Conservation (phyloP, 305 asterid genomes). For the Fraxinus dipetala region DNA sequence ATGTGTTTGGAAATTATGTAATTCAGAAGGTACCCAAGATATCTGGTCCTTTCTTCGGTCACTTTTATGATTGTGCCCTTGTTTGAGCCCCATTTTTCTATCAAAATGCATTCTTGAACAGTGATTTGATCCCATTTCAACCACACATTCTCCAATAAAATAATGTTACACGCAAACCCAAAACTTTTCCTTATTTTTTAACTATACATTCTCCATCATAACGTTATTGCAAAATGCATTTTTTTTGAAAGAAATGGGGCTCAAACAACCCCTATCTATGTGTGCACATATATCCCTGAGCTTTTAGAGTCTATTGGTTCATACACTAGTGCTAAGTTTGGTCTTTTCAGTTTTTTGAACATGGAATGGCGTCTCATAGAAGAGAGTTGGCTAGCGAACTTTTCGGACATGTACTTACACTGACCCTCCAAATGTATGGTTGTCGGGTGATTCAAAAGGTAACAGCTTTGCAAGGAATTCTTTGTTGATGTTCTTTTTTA, state of each 20-base stretch:
- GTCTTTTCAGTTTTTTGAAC: conserved; percentile 66
- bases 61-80: background rate
- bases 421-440: conserved; percentile 91
- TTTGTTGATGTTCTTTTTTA: background rate
- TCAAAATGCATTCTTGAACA: background rate
- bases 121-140: background rate
- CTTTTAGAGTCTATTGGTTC: conserved; percentile 16
- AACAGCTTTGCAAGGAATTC: conserved; percentile 14
- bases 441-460: conserved; percentile 92
- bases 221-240: background rate
- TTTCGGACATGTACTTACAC: conserved; percentile 63
- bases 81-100: background rate
- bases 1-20: conserved; percentile 95
- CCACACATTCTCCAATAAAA: background rate
- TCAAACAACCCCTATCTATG: background rate
- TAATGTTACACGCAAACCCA: background rate
- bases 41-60: background rate
- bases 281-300: background rate
- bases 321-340: conserved; percentile 16
- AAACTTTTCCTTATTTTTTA: too few relatives aligned
- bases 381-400: conserved; percentile 72
- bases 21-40: conserved; percentile 75
- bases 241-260: background rate
- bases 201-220: background rate
- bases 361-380: conserved; percentile 70